Conservation (phyloP, 129 eudicot species). For the Artemisia argyi region DNA sequence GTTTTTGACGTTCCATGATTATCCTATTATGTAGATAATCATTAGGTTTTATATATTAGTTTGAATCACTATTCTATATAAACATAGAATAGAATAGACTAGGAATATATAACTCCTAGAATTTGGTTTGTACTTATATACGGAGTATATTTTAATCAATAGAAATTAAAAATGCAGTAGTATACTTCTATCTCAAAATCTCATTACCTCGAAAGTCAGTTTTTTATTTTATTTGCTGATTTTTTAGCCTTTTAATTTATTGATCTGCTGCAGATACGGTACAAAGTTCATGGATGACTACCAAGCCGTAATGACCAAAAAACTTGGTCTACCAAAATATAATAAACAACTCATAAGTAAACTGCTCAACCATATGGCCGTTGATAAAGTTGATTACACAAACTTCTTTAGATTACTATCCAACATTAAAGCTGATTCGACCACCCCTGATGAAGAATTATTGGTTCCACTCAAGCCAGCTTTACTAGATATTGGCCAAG, state of each 20-base stretch:
- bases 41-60: too few relatives aligned
- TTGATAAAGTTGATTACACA: constrained; percentile 99
- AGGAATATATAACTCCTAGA: too few relatives aligned
- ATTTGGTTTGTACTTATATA: too few relatives aligned
- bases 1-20: too few relatives aligned
- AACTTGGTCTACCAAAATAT: constrained; percentile 84
- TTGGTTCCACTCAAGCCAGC: constrained; percentile 79
- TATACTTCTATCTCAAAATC: too few relatives aligned
- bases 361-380: constrained; percentile 96
- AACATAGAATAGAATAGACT: too few relatives aligned
- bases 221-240: background rate
- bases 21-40: too few relatives aligned
- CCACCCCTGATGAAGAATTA: constrained; percentile 64
- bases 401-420: constrained; percentile 89
- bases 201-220: background rate
- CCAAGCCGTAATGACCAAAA: constrained; percentile 90
- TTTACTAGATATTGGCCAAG: constrained; percentile 90
- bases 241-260: background rate
- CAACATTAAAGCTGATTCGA: constrained; percentile 72
- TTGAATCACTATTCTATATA: too few relatives aligned
- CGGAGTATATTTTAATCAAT: too few relatives aligned
- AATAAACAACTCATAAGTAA: constrained; percentile 78
- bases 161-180: too few relatives aligned
- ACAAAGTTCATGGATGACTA: constrained; percentile 94
- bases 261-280: constrained; percentile 64